Evolutionary conservation across 179 eudicot species (phyloP).

Genomic region (Gypsophila paniculata): DNA sequence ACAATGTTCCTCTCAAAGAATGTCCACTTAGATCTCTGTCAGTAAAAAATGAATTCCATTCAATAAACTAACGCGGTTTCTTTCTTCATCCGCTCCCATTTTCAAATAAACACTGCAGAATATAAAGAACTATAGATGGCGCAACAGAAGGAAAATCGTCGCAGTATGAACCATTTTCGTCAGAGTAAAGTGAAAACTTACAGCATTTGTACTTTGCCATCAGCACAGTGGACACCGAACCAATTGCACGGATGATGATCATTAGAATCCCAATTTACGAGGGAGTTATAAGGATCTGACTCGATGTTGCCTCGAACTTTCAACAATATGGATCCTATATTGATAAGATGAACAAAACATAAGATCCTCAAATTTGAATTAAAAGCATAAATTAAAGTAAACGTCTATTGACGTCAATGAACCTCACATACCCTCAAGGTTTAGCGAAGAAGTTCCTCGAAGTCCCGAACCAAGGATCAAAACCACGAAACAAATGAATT

Average conservation of each 20-base stretch:
- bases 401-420: neutral
- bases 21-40: conserved; percentile 60
- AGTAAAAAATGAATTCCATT: conserved; percentile 7
- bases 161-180: neutral
- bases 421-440: conserved; percentile 64
- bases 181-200: conserved; percentile 47
- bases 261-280: conserved; percentile 60
- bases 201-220: conserved; percentile 75
- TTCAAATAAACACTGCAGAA: neutral
- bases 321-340: conserved; percentile 68
- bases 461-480: conserved; percentile 46
- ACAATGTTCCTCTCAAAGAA: conserved; percentile 58
- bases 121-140: neutral
- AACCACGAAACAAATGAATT: conserved; percentile 40
- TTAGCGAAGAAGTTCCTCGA: conserved; percentile 55
- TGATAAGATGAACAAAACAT: conserved; percentile 5
- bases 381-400: neutral
- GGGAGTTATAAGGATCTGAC: conserved; percentile 60
- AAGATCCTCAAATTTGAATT: conserved; percentile 16
- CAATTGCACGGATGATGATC: conserved; percentile 65
- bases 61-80: neutral
- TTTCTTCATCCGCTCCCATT: neutral
- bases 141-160: neutral
- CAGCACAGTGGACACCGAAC: conserved; percentile 65
- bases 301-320: conserved; percentile 47